phyloP scores from a whole-genome alignment of 257 asterid species.

The Solanum pinnatisectum region DNA sequence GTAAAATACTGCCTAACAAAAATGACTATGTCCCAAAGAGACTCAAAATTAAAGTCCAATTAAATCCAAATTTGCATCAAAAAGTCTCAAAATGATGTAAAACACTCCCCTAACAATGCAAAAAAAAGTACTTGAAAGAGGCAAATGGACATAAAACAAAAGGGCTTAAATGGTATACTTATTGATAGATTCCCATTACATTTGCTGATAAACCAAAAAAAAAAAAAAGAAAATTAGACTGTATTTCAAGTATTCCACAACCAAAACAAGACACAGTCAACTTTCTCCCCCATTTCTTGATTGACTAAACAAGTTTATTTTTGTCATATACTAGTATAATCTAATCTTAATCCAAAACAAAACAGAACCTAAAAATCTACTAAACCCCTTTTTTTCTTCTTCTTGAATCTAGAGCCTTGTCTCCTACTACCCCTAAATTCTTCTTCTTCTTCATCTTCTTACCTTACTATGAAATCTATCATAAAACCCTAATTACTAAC shows the following conservation, averaged over 20 bases:
- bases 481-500: slow-evolving; percentile 6
- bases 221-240: background rate
- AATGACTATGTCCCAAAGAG: too few relatives aligned
- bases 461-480: background rate
- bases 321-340: background rate
- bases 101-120: background rate
- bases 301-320: background rate
- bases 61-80: too few relatives aligned
- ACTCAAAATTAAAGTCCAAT: too few relatives aligned
- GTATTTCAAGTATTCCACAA: slow-evolving; percentile 11
- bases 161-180: background rate
- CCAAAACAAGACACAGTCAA: slow-evolving; percentile 34
- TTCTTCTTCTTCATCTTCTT: background rate
- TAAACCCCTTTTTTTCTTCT: background rate
- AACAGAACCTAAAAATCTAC: background rate
- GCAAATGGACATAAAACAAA: background rate
- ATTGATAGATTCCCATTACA: background rate
- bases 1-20: too few relatives aligned
- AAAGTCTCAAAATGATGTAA: too few relatives aligned
- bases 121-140: background rate
- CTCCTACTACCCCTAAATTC: background rate
- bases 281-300: slow-evolving; percentile 3
- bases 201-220: background rate
- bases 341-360: slow-evolving; percentile 7
- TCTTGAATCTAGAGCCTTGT: background rate